These are phyloP conservation scores for Mallotus nudiflorus DNA, from an alignment of 345 rosid species.

Conservation along the genomic window DNA sequence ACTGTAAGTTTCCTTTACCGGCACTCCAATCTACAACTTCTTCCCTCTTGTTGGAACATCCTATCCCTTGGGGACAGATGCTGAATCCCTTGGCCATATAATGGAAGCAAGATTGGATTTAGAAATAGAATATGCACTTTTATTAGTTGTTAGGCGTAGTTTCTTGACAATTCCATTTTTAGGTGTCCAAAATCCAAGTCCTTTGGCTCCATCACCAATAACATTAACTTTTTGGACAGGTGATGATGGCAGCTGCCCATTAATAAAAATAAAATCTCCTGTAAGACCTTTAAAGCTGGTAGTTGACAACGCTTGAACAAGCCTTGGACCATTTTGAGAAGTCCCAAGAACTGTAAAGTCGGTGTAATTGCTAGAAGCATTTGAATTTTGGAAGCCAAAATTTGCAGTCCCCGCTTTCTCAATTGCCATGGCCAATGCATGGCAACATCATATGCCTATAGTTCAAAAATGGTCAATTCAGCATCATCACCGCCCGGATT, in stretches of 20 bases:
- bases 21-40: conserved; percentile 46
- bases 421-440: conserved; percentile 42
- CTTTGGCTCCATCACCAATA: conserved; percentile 17
- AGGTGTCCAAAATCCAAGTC: conserved; percentile 41
- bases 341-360: conserved; percentile 22
- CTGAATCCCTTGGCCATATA: conserved; percentile 51
- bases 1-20: conserved; percentile 28
- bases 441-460: conserved; percentile 48
- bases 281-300: conserved; percentile 35
- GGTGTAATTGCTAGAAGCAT: neutral
- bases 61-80: conserved; percentile 38
- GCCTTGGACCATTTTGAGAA: conserved; percentile 29
- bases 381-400: conserved; percentile 8
- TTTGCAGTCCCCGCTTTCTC: conserved; percentile 23
- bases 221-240: conserved; percentile 44
- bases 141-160: neutral
- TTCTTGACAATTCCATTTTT: conserved; percentile 7
- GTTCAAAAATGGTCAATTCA: conserved; percentile 24
- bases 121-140: neutral
- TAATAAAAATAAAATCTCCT: conserved; percentile 34
- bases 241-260: conserved; percentile 34
- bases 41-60: conserved; percentile 33
- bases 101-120: conserved; percentile 9
- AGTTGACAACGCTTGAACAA: conserved; percentile 17
- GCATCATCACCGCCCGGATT: conserved; percentile 13